phyloP scores from a whole-genome alignment of 768 basidiomycete genomes.

The Pleurotus tuoliensis region DNA sequence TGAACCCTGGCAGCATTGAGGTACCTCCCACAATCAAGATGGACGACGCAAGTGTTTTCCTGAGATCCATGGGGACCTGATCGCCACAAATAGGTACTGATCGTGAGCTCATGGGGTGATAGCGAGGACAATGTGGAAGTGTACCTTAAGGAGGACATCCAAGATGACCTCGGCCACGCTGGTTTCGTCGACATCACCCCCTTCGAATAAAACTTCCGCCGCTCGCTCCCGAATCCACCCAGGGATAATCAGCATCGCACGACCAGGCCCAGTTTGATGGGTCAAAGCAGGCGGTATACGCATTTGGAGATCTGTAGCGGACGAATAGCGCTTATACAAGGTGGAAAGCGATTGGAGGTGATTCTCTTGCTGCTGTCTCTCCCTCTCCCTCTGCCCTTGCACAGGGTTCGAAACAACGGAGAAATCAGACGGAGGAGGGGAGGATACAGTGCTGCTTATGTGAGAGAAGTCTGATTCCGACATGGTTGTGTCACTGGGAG shows the following conservation, averaged over 20 bases:
- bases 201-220: slow-evolving; percentile 87
- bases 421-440: slow-evolving; percentile 52
- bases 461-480: slow-evolving; percentile 70
- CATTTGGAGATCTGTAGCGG: slow-evolving; percentile 70
- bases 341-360: slow-evolving; percentile 63
- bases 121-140: slow-evolving; percentile 8
- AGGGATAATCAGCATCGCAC: slow-evolving; percentile 79
- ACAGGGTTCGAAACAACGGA: slow-evolving; percentile 48
- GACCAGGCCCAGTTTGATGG: slow-evolving; percentile 68
- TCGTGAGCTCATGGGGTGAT: background rate
- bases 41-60: slow-evolving; percentile 77
- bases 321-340: slow-evolving; percentile 74
- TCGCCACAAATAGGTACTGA: background rate
- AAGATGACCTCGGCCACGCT: slow-evolving; percentile 82
- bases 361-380: slow-evolving; percentile 36
- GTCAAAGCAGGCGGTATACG: slow-evolving; percentile 62
- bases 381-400: slow-evolving; percentile 26
- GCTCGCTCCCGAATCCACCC: slow-evolving; percentile 95
- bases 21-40: slow-evolving; percentile 89
- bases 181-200: slow-evolving; percentile 83
- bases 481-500: slow-evolving; percentile 52
- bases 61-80: slow-evolving; percentile 87
- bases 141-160: slow-evolving; percentile 75
- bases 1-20: slow-evolving; percentile 88
- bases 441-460: slow-evolving; percentile 35